Evolutionary conservation across 192 early-diverging fungal genomes (phyloP).

Genomic region (Podila epicladia): DNA sequence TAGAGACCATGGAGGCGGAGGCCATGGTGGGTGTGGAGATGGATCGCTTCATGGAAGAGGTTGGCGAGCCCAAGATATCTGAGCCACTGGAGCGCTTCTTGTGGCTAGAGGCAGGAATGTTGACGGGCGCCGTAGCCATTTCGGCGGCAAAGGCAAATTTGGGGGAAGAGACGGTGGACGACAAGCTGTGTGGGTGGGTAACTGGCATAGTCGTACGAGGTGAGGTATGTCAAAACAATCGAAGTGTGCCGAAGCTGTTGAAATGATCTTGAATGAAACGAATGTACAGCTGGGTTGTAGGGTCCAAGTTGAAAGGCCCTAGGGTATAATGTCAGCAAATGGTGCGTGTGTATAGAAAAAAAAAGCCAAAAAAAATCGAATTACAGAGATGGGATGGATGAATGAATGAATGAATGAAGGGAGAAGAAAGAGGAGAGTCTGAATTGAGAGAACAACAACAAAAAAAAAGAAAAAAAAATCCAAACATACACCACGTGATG

Average conservation of each 20-base stretch:
- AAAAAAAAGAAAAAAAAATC: no score
- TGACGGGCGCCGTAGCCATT: background rate
- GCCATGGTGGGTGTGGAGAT: constrained; percentile 25
- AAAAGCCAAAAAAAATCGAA: no score
- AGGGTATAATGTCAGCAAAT: no score
- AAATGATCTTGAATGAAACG: background rate
- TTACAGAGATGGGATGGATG: no score
- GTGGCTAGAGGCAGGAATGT: constrained; percentile 7
- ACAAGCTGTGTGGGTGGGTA: constrained; percentile 11
- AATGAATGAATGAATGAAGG: no score
- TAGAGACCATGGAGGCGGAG: constrained; percentile 33
- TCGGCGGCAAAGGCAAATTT: constrained; percentile 19
- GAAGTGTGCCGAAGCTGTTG: background rate
- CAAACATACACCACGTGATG: no score
- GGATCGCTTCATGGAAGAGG: constrained; percentile 35
- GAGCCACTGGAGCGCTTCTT: constrained; percentile 30
- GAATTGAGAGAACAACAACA: no score
- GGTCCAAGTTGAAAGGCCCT: no score
- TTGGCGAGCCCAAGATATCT: constrained; percentile 5
- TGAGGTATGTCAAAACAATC: background rate
- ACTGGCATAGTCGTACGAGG: constrained; percentile 22
- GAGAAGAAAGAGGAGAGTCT: no score
- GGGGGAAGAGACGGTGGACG: constrained; percentile 7
- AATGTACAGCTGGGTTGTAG: no score
- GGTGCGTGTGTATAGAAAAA: no score